Evolutionary conservation across 2,329 filamentous ascomycete genomes (phyloP).

Genomic region (Thelonectria olida): DNA sequence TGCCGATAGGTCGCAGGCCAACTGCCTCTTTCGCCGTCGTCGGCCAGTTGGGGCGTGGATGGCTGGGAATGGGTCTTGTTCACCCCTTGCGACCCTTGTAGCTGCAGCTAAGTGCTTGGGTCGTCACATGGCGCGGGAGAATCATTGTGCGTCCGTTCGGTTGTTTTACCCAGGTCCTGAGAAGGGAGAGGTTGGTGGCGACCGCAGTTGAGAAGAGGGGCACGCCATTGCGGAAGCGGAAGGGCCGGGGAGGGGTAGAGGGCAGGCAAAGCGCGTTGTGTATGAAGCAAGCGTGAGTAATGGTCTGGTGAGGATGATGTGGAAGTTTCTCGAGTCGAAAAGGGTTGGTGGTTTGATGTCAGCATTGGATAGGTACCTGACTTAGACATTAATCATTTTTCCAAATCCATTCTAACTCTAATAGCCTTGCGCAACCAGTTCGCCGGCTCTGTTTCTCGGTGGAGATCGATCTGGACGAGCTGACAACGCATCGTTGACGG

Average conservation of each 20-base stretch:
- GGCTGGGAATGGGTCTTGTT: conserved; percentile 34
- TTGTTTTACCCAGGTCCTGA: conserved; percentile 11
- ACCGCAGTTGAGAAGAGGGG: conserved; percentile 7
- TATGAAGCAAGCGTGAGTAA: background rate
- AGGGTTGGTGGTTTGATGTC: background rate
- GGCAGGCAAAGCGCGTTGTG: conserved; percentile 3
- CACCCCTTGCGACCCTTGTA: conserved; percentile 25
- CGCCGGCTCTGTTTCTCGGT: background rate
- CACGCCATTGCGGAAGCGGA: conserved; percentile 22
- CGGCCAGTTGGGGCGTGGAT: conserved; percentile 38
- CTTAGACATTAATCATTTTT: background rate
- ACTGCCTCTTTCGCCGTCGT: conserved; percentile 34
- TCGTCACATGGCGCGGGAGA: conserved; percentile 36
- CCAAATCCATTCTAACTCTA: background rate
- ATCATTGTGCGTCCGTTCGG: conserved; percentile 7
- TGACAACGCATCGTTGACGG: conserved; percentile 6
- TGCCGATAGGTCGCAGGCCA: conserved; percentile 23
- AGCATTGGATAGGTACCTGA: background rate
- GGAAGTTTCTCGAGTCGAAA: background rate
- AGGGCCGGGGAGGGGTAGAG: conserved; percentile 14
- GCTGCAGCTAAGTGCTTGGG: conserved; percentile 35
- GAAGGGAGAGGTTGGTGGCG: conserved; percentile 18
- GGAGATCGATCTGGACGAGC: conserved; percentile 4
- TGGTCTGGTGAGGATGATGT: conserved; percentile 4
- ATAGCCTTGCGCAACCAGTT: conserved; percentile 7